Base-by-base conservation (phyloP, 2,329 filamentous ascomycete species). In the Fusarium sp. region DNA sequence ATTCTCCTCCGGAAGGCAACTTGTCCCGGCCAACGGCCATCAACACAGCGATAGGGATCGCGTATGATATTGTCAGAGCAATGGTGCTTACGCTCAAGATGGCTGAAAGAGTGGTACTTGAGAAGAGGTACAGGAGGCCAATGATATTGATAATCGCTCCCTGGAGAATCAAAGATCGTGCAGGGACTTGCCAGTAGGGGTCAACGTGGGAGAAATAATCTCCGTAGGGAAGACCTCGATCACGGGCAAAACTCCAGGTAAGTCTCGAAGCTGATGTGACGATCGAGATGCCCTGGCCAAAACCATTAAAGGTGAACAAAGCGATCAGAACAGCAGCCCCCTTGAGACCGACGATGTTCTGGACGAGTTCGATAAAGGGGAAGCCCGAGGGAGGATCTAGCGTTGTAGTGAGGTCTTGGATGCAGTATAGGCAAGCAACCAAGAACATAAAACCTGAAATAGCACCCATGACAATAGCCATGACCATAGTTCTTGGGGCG, bases 21-120 rank as follows among this genome's bases (percentile, higher is more conserved):
- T 82, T 83, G 17, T 85, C 82, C 17, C 86, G 82, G 1, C 86
- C 86, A 8, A 80, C 81, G 0, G 80, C 51, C 27, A 86, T 74
- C 0, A 87, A 71, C 0, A 80, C 80, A 2, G 79, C 40, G 19
- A 87, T 86, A 1, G 85, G 84, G 62, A 87, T 76, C 0, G 71
- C 78, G 25, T 79, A 79, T 5, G 78, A 87, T n/a, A 87, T 80
- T 2, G 85, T 87, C 3, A 87, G 75, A 0, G 85, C 83, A 62
- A 87, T 86, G 2, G 85, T 87, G 75, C 84, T 85, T 59, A 87
- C 84, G 58, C 82, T 83, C 35, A 87, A 72, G 30, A 87, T 84
- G 4, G 85, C 85, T 17, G 82, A 77, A 6, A 87, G 81, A 0
- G 85, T 84, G 0, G 84, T 85, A 63, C 79, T 81, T 30, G 85